Conservation (phyloP, 2,329 filamentous ascomycete species). For the Hymenoscyphus linearis region DNA sequence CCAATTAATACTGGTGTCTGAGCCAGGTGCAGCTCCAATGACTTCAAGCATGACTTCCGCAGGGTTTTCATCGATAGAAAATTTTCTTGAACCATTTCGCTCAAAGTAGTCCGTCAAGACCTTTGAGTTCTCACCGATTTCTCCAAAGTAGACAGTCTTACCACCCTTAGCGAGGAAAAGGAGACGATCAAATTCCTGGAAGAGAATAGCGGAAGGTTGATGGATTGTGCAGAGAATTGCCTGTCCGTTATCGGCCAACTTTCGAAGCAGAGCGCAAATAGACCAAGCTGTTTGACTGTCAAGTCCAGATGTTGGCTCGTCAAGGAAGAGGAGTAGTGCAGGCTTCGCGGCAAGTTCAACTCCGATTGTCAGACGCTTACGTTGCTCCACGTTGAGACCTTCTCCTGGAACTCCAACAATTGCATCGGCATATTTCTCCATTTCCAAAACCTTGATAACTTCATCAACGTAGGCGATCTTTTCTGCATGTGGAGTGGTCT, state of each 20-base stretch:
- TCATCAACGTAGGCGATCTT: constrained; percentile 86
- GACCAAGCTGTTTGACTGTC: constrained; percentile 93
- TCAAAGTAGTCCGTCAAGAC: constrained; percentile 72
- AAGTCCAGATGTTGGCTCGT: constrained; percentile 91
- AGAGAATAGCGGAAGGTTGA: constrained; percentile 92
- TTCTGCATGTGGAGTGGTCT: constrained; percentile 62
- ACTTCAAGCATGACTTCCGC: constrained; percentile 73
- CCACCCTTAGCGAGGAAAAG: constrained; percentile 74
- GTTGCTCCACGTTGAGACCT: constrained; percentile 51
- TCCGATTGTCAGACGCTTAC: constrained; percentile 81
- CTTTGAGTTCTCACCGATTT: constrained; percentile 66
- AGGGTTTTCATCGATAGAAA: constrained; percentile 66
- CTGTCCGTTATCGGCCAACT: constrained; percentile 81
- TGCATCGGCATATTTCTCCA: constrained; percentile 86
- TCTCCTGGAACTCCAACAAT: constrained; percentile 87
- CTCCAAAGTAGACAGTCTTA: constrained; percentile 75
- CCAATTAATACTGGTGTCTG: constrained; percentile 59
- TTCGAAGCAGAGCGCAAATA: constrained; percentile 82
- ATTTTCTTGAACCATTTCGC: constrained; percentile 59
- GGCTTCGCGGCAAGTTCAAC: constrained; percentile 92
- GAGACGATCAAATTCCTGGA: constrained; percentile 82
- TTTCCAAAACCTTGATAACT: constrained; percentile 84
- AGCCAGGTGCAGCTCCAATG: constrained; percentile 59
- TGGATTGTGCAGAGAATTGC: constrained; percentile 97
- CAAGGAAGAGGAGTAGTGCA: constrained; percentile 81